These are phyloP conservation scores for Trametes pubescens DNA, from an alignment of 1,284 basidiomycete species.

Conservation along the genomic window DNA sequence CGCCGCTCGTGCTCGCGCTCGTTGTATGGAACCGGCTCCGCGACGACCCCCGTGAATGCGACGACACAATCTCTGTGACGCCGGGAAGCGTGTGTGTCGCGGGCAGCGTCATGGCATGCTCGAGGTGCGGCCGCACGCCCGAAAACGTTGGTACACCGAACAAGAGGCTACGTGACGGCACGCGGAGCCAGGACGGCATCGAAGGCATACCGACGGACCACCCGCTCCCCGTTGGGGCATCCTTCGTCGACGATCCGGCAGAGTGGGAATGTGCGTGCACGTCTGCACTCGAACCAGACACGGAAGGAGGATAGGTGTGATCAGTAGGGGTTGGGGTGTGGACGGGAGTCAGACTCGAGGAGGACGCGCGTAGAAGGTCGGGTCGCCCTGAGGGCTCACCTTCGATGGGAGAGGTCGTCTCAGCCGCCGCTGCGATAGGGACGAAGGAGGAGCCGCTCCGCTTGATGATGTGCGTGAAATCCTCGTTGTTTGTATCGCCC, in stretches of 20 bases:
- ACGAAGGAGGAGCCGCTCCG: slow-evolving; percentile 64
- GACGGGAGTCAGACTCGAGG: slow-evolving; percentile 37
- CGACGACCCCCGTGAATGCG: slow-evolving; percentile 49
- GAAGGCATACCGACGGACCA: slow-evolving; percentile 42
- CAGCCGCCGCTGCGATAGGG: slow-evolving; percentile 57
- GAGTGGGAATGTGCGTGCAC: slow-evolving; percentile 52
- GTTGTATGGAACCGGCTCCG: slow-evolving; percentile 39
- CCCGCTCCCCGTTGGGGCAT: slow-evolving; percentile 31
- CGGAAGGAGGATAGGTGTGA: slow-evolving; percentile 84
- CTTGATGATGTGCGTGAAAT: slow-evolving; percentile 74
- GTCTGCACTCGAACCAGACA: slow-evolving; percentile 52
- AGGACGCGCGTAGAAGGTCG: slow-evolving; percentile 27
- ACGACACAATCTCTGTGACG: slow-evolving; percentile 67
- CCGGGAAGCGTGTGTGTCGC: slow-evolving; percentile 34
- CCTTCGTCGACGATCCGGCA: slow-evolving; percentile 1
- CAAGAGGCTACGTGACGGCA: slow-evolving; percentile 59
- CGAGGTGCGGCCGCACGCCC: slow-evolving; percentile 27
- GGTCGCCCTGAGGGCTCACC: slow-evolving; percentile 35
- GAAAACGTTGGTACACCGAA: slow-evolving; percentile 34
- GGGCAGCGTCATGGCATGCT: slow-evolving; percentile 35
- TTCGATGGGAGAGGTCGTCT: slow-evolving; percentile 31
- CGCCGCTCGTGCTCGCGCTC: slow-evolving; percentile 45
- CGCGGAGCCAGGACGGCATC: slow-evolving; percentile 75
- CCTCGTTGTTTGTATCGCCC: slow-evolving; percentile 53
- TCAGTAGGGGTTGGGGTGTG: slow-evolving; percentile 34